These are phyloP conservation scores for Eucalyptus microcorys DNA, from an alignment of 345 rosid genomes.

Conservation along the genomic window DNA sequence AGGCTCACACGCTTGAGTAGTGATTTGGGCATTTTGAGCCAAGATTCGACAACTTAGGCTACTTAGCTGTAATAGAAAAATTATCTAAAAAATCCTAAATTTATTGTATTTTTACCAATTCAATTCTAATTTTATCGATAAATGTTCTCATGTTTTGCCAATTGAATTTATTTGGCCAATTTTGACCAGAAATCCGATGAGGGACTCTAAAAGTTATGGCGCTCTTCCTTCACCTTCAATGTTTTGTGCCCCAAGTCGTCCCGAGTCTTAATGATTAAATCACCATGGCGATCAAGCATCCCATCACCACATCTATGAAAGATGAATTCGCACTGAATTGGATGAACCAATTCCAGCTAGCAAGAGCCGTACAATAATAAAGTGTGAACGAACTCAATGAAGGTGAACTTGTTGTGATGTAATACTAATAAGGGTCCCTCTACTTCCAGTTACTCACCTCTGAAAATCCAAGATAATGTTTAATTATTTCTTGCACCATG, in stretches of 20 bases:
- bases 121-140: too few relatives aligned
- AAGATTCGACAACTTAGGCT: not conserved
- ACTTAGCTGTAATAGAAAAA: accelerated
- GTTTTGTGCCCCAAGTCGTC: not conserved
- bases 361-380: not conserved
- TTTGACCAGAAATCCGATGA: not conserved
- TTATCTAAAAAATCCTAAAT: too few relatives aligned
- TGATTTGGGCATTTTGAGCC: not conserved
- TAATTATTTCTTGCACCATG: not conserved
- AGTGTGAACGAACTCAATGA: not conserved
- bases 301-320: not conserved
- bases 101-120: too few relatives aligned
- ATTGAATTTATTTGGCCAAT: not conserved
- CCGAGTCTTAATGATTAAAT: not conserved
- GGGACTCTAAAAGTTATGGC: not conserved
- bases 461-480: not conserved
- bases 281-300: not conserved
- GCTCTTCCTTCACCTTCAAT: not conserved
- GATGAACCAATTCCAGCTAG: not conserved
- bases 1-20: not conserved
- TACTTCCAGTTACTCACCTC: not conserved
- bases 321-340: not conserved
- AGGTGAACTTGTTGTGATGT: not conserved
- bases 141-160: too few relatives aligned
- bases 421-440: not conserved